phyloP scores from a whole-genome alignment of 2,329 filamentous ascomycete species.

The Colletotrichum costaricense region DNA sequence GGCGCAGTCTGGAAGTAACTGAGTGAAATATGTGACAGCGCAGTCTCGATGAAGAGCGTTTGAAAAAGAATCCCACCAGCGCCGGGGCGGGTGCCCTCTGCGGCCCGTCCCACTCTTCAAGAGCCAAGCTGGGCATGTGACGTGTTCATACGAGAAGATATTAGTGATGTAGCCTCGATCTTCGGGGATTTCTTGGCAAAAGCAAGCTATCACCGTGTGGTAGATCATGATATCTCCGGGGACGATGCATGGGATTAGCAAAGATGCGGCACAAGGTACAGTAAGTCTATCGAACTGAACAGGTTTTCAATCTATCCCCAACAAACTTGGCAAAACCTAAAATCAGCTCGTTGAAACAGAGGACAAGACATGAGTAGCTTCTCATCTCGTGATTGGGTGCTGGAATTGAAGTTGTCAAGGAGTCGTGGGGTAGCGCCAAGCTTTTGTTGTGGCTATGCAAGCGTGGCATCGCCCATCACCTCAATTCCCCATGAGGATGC shows the following conservation, averaged over 20 bases:
- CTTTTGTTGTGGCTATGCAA: slow-evolving; percentile 7
- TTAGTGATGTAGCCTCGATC: background rate
- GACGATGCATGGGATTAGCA: background rate
- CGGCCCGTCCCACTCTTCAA: background rate
- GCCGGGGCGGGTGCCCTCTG: background rate
- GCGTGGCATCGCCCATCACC: background rate
- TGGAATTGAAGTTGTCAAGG: background rate
- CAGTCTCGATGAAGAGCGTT: background rate
- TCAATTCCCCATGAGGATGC: background rate
- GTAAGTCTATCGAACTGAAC: background rate
- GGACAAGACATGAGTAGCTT: background rate
- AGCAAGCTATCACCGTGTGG: background rate
- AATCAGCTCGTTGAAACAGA: background rate
- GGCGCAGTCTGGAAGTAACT: background rate
- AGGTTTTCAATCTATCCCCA: background rate
- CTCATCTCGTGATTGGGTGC: too few relatives aligned
- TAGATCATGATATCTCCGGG: background rate
- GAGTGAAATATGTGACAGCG: background rate
- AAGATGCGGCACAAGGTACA: too few relatives aligned
- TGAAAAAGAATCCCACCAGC: background rate
- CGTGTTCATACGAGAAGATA: background rate
- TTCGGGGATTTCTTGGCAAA: background rate
- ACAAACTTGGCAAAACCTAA: background rate
- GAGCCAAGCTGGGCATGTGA: background rate
- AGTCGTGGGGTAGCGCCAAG: slow-evolving; percentile 3